Conservation (phyloP, 352 stramenopile genomes). For the Paralagenidium karlingii region DNA sequence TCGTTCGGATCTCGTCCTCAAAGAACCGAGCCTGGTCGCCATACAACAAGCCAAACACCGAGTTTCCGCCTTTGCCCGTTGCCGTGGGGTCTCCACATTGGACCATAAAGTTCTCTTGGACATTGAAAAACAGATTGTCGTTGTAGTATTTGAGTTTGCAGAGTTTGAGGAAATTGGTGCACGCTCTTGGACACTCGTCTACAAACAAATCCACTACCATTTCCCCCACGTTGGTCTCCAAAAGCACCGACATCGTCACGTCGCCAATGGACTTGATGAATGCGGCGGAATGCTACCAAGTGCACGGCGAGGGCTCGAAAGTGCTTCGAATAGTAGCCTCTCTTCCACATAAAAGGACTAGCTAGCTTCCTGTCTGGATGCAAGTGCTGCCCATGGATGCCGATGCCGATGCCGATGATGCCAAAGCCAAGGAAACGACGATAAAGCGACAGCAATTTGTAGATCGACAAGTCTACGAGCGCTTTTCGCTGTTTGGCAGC, state of each 20-base stretch:
- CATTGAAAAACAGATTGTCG: conserved; percentile 90
- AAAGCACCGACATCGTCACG: conserved; percentile 82
- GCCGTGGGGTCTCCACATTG: conserved; percentile 85
- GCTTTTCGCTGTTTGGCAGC: no score
- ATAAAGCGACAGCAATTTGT: neutral
- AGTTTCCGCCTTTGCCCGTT: conserved; percentile 90
- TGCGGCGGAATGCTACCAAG: neutral
- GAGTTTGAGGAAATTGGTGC: conserved; percentile 92
- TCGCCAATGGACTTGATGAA: neutral
- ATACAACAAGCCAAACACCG: conserved; percentile 92
- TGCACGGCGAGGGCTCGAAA: neutral
- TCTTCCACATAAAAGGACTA: conserved; percentile 1
- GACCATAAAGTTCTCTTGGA: conserved; percentile 93
- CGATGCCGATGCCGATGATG: neutral
- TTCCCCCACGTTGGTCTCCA: conserved; percentile 86
- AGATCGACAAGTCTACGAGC: neutral
- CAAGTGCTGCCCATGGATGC: neutral
- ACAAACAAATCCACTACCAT: conserved; percentile 88
- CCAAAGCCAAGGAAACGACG: neutral
- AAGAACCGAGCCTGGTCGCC: conserved; percentile 59
- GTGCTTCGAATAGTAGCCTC: no score
- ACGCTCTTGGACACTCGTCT: conserved; percentile 67
- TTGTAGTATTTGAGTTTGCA: conserved; percentile 95
- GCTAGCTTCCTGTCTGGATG: neutral
- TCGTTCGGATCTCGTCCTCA: conserved; percentile 51